Evolutionary conservation across 2,329 filamentous ascomycete species (phyloP).

Genomic region (Teratosphaeria zuluensis): DNA sequence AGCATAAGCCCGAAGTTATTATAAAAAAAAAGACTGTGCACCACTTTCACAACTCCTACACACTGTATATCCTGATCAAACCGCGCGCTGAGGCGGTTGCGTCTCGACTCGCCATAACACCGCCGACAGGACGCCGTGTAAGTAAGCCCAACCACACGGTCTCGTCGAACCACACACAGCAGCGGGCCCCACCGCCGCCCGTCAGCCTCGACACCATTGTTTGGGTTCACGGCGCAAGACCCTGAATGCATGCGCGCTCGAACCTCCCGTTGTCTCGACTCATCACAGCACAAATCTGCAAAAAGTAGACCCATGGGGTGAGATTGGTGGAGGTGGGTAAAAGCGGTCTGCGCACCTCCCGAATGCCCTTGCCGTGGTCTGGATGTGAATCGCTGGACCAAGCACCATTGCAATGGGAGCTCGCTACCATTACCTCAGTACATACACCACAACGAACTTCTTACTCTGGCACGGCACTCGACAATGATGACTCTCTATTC

Average conservation of each 20-base stretch:
- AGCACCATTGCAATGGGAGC: not conserved
- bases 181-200: not conserved
- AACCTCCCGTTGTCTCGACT: not conserved
- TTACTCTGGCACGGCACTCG: not conserved
- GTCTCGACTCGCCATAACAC: not conserved
- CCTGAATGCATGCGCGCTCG: not conserved
- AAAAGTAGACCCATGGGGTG: not conserved
- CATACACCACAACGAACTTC: not conserved
- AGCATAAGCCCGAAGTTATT: not conserved
- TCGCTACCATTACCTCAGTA: not conserved
- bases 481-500: not conserved
- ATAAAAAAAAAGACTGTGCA: not conserved
- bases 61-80: not conserved
- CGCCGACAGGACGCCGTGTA: not conserved
- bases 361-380: not conserved
- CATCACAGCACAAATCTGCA: not conserved
- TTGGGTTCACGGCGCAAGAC: not conserved
- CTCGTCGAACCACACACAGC: not conserved
- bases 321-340: not conserved
- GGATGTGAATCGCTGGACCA: not conserved
- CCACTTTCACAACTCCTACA: not conserved
- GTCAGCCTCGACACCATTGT: not conserved
- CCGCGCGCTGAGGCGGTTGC: not conserved
- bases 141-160: not conserved
- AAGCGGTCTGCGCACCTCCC: not conserved